Evolutionary conservation across 106 monocot species (phyloP).

Genomic region (Allium cepa): DNA sequence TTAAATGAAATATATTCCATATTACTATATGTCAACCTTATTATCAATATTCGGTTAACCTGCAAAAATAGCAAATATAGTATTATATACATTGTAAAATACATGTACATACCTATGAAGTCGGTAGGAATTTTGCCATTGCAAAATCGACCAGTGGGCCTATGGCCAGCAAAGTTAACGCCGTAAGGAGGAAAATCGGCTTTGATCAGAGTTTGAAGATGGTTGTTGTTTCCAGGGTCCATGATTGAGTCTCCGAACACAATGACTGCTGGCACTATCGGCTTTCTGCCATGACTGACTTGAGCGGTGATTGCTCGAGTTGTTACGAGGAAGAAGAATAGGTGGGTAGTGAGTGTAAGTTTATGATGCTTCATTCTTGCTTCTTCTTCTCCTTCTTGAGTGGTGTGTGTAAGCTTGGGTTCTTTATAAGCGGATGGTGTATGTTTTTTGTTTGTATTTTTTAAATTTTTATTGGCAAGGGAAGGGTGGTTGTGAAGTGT

Average conservation of each 20-base stretch:
- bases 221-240: constrained; percentile 84
- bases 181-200: constrained; percentile 82
- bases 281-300: background rate
- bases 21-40: background rate
- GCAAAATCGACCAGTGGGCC: constrained; percentile 70
- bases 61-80: background rate
- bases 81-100: background rate
- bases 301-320: background rate
- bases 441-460: too few relatives aligned
- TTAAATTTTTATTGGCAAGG: too few relatives aligned
- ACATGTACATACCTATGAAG: constrained; percentile 33
- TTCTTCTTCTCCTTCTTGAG: too few relatives aligned
- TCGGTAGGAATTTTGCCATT: constrained; percentile 74
- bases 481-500: too few relatives aligned
- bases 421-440: too few relatives aligned
- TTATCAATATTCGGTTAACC: background rate
- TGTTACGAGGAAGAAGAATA: background rate
- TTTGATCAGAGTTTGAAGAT: constrained; percentile 32
- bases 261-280: constrained; percentile 32
- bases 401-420: too few relatives aligned
- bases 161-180: constrained; percentile 45
- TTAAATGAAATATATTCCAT: background rate
- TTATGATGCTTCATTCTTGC: too few relatives aligned
- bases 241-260: constrained; percentile 85
- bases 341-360: background rate